Evolutionary conservation across 495 filamentous ascomycete genomes (phyloP).

Genomic region (Podospora pseudocomata): DNA sequence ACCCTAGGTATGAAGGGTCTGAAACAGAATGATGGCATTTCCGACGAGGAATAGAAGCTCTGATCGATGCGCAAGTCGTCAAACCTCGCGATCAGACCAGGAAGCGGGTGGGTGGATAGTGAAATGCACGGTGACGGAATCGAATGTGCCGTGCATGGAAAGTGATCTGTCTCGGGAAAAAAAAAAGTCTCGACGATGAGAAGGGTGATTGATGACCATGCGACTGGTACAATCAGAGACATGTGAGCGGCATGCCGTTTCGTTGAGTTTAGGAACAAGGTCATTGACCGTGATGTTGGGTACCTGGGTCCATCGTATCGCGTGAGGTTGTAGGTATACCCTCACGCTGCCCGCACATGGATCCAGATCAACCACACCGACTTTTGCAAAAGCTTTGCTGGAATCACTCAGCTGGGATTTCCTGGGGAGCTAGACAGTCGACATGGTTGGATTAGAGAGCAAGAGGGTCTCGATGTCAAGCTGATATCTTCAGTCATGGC

Average conservation of each 20-base stretch:
- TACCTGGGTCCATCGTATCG: too few relatives aligned
- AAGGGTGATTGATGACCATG: too few relatives aligned
- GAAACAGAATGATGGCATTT: slow-evolving; percentile 17
- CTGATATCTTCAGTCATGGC: too few relatives aligned
- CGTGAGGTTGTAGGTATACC: too few relatives aligned
- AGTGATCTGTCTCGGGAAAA: not conserved
- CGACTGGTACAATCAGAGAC: too few relatives aligned
- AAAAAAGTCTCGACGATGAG: not conserved
- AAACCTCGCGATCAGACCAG: slow-evolving; percentile 7
- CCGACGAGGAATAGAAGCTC: not conserved
- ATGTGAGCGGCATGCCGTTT: too few relatives aligned
- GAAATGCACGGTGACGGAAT: not conserved
- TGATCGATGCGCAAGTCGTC: slow-evolving; percentile 10
- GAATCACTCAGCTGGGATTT: not conserved
- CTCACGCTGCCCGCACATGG: not conserved
- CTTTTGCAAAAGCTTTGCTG: not conserved
- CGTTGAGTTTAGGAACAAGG: too few relatives aligned
- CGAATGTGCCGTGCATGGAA: not conserved
- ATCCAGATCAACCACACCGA: not conserved
- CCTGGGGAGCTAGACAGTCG: not conserved
- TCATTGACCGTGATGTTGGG: too few relatives aligned
- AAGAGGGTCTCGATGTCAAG: too few relatives aligned
- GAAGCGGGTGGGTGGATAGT: not conserved
- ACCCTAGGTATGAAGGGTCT: slow-evolving; percentile 14
- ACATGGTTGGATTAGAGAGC: not conserved